These are phyloP conservation scores for sunflower (Helianthus annuus) DNA, from an alignment of 129 eudicot genomes.

Conservation along the genomic window HanXRQr2.0-SUNRISE NC_035449.2:8673757-8674256, in stretches of 20 bases:
- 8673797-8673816: background rate
- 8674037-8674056: background rate
- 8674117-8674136: conserved; percentile 6
- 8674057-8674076: background rate
- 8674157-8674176: background rate
- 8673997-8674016: background rate
- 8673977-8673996: background rate
- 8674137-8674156: background rate
- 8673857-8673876: background rate
- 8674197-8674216: no score
- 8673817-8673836: background rate
- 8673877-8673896: background rate
- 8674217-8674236: no score
- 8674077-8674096: background rate
- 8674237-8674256: no score
- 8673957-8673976: background rate
- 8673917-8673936: background rate
- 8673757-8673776: background rate
- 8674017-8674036: conserved; percentile 1
- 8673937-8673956: no score
- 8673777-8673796: background rate
- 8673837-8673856: background rate
- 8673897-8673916: conserved; percentile 2
- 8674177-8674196: no score
- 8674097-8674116: background rate